Base-by-base conservation (phyloP, 2,329 filamentous ascomycete genomes). In the Tothia fuscella region DNA sequence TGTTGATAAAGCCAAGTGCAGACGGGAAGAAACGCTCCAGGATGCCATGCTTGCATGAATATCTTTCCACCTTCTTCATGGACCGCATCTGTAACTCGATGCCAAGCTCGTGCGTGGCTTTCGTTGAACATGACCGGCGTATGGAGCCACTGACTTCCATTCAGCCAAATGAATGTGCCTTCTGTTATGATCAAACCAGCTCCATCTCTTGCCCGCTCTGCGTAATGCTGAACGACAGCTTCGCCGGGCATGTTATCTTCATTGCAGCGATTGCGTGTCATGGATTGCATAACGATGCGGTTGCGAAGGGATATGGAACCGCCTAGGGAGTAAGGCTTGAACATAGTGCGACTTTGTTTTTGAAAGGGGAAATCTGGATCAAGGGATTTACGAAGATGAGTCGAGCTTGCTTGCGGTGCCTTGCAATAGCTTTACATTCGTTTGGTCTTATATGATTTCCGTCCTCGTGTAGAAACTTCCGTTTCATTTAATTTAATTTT, bases 231-330 rank as follows among this genome's bases (percentile, higher is more conserved):
- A 16, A 47, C 30, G 9, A 43, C 45, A 2, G 49, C 46, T 6
- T 30, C 35, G 12, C 45, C 48, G 2, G 50, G 51, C 19, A 49
- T 52, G 34, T 46, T 45, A 44, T 44, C 19, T 9, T 53, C 48
- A 1, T 49, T 41, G 32, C 50, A 51, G 12, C 51, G 52, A 25
- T 55, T 55, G 12, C 53, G 51, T 3, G 53, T 54, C 48, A 55
- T 48, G 3, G 53, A 49, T n/a, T 46, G 48, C 50, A 55, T 55
- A 12, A 37, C 46, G 17, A 54, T 45, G 9, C 52, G 50, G 34
- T 52, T 52, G 16, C 32, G 32, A 34, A 34, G 9, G 9, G 32
- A 17, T 9, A 17, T 34, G 32, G 9, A 9, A 34, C 16, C 16
- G 32, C 9, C 9, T 9, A 34, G 9, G 16, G 32, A 34, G 16